Evolutionary conservation across 2,329 filamentous ascomycete genomes (phyloP).

Genomic region (Xylariaceae sp.): DNA sequence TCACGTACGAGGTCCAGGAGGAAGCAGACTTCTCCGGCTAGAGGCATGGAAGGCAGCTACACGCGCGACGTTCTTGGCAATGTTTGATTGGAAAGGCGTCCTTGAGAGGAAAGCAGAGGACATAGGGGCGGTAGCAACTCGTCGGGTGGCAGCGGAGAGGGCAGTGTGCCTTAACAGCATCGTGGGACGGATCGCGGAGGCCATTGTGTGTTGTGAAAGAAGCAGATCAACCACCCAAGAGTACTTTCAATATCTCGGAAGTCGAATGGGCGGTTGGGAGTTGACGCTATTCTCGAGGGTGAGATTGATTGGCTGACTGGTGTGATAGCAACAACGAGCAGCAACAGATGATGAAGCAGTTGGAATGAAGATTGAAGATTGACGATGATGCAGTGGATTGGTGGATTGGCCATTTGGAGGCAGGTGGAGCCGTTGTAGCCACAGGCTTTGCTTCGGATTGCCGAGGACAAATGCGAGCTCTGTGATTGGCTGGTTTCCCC

Average conservation of each 20-base stretch:
- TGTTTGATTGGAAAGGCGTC: slow-evolving; percentile 37
- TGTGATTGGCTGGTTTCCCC: slow-evolving; percentile 51
- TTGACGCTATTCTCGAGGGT: slow-evolving; percentile 5
- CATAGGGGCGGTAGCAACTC: slow-evolving; percentile 40
- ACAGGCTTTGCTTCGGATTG: slow-evolving; percentile 45
- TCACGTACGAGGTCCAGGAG: slow-evolving; percentile 81
- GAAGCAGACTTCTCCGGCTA: slow-evolving; percentile 75
- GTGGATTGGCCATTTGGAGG: slow-evolving; percentile 3
- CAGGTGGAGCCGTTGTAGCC: neutral
- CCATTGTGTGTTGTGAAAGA: slow-evolving; percentile 50
- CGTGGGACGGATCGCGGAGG: slow-evolving; percentile 62
- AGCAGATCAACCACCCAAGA: slow-evolving; percentile 25
- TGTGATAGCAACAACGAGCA: neutral
- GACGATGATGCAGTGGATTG: slow-evolving; percentile 40
- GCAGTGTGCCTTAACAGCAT: slow-evolving; percentile 61
- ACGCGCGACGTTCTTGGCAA: slow-evolving; percentile 53
- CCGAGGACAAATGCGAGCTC: slow-evolving; percentile 58
- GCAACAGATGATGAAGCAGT: neutral
- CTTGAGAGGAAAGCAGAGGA: slow-evolving; percentile 43
- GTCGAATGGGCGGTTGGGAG: neutral
- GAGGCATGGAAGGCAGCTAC: slow-evolving; percentile 88
- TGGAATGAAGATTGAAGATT: slow-evolving; percentile 3
- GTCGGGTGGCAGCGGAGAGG: slow-evolving; percentile 50
- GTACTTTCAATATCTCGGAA: neutral
- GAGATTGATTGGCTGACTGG: neutral